phyloP scores from a whole-genome alignment of 371 early-diverging fungal species.

The Saksenaea oblongispora region DNA sequence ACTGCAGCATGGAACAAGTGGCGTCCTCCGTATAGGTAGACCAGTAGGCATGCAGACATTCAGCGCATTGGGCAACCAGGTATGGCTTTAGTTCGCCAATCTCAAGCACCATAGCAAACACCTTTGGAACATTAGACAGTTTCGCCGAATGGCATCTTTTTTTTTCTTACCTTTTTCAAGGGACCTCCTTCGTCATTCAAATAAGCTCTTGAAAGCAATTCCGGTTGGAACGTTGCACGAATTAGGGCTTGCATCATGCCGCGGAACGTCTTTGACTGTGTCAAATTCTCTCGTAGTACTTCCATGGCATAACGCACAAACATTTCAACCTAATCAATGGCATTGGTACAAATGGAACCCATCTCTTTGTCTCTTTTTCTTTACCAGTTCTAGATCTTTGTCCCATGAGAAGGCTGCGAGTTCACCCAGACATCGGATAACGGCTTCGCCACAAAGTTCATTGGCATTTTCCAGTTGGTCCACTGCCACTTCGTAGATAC shows the following conservation, averaged over 20 bases:
- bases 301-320: constrained; percentile 36
- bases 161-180: constrained; percentile 31
- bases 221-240: constrained; percentile 39
- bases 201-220: constrained; percentile 22
- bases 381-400: constrained; percentile 29
- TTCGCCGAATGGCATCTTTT: too few relatives aligned
- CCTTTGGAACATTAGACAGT: too few relatives aligned
- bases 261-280: constrained; percentile 40
- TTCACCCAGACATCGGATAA: constrained; percentile 33
- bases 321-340: constrained; percentile 15
- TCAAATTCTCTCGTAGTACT: constrained; percentile 37
- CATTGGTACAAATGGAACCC: neutral
- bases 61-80: constrained; percentile 33
- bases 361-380: neutral
- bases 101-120: constrained; percentile 31
- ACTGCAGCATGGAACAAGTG: constrained; percentile 38
- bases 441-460: constrained; percentile 38
- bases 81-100: constrained; percentile 42
- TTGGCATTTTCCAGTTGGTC: constrained; percentile 47
- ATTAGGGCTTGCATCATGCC: constrained; percentile 36
- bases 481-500: constrained; percentile 32
- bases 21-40: constrained; percentile 26
- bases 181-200: constrained; percentile 42
- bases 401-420: constrained; percentile 34
- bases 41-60: constrained; percentile 39